phyloP scores from a whole-genome alignment of 306 rosid species.

The Hippophae rhamnoides region DNA sequence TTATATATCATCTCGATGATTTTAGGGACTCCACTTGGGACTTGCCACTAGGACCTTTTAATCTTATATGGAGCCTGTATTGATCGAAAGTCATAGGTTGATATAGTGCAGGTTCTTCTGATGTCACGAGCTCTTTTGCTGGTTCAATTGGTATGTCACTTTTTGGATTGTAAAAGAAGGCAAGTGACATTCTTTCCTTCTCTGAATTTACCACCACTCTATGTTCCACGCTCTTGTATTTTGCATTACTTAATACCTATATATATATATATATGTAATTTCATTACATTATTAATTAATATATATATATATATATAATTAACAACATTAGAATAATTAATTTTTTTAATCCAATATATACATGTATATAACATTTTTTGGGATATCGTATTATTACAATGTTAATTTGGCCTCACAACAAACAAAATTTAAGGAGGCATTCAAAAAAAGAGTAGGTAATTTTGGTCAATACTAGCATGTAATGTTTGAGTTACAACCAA shows the following conservation, averaged over 20 bases:
- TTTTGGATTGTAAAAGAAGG: constrained; percentile 91
- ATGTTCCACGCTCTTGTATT: constrained; percentile 83
- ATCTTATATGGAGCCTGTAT: constrained; percentile 65
- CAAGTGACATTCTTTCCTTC: constrained; percentile 61
- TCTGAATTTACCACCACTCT: constrained; percentile 77
- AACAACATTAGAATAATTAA: no score
- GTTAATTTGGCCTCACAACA: no score
- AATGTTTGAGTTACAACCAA: no score
- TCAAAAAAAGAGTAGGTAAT: no score
- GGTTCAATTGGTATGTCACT: constrained; percentile 73
- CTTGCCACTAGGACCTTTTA: constrained; percentile 73
- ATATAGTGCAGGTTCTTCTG: constrained; percentile 46
- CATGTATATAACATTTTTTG: no score
- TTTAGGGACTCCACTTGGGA: constrained; percentile 67
- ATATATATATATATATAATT: no score
- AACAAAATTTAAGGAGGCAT: no score
- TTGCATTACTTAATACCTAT: constrained; percentile 77
- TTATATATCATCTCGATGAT: constrained; percentile 24
- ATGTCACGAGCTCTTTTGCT: constrained; percentile 43
- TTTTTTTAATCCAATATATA: no score
- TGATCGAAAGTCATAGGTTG: constrained; percentile 73
- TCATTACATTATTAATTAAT: no score
- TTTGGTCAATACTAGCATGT: no score
- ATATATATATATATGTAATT: not conserved
- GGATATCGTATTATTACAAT: no score